phyloP scores from a whole-genome alignment of 2,329 filamentous ascomycete genomes.

The Monosporascus sp. region DNA sequence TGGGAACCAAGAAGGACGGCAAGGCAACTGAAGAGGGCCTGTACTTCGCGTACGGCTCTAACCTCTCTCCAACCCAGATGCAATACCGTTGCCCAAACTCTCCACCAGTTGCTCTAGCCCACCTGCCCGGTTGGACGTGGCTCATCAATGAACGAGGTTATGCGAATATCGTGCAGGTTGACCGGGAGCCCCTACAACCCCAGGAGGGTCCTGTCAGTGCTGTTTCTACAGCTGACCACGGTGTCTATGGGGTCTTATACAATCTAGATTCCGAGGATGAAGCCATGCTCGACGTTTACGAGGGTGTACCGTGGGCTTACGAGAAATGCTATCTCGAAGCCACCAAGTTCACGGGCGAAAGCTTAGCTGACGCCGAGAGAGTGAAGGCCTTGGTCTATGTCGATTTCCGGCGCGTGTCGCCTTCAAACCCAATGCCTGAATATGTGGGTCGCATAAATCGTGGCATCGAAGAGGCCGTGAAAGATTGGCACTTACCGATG shows the following conservation, averaged over 20 bases:
- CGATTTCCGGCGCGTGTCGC: conserved; percentile 36
- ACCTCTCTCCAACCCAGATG: conserved; percentile 65
- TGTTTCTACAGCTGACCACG: conserved; percentile 17
- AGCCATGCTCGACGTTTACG: conserved; percentile 45
- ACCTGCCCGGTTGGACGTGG: conserved; percentile 55
- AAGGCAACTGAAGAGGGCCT: conserved; percentile 21
- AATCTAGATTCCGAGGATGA: conserved; percentile 46
- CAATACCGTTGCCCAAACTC: conserved; percentile 53
- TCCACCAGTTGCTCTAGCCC: conserved; percentile 50
- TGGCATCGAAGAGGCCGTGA: conserved; percentile 54
- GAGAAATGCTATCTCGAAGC: conserved; percentile 42
- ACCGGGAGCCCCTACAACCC: background rate
- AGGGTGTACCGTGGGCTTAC: conserved; percentile 61
- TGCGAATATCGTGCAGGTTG: conserved; percentile 56
- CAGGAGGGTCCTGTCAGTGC: background rate
- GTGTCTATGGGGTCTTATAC: conserved; percentile 56
- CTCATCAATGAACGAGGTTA: conserved; percentile 63
- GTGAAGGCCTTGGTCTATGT: conserved; percentile 55
- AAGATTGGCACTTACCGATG: conserved; percentile 46
- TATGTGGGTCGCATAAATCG: conserved; percentile 60
- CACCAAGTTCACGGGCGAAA: background rate
- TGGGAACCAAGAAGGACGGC: too few relatives aligned
- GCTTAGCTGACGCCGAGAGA: background rate
- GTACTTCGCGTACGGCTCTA: conserved; percentile 70
- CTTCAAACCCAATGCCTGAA: conserved; percentile 44